Conservation (phyloP, 805 yeast species). For the Candida palmyrensis region DNA sequence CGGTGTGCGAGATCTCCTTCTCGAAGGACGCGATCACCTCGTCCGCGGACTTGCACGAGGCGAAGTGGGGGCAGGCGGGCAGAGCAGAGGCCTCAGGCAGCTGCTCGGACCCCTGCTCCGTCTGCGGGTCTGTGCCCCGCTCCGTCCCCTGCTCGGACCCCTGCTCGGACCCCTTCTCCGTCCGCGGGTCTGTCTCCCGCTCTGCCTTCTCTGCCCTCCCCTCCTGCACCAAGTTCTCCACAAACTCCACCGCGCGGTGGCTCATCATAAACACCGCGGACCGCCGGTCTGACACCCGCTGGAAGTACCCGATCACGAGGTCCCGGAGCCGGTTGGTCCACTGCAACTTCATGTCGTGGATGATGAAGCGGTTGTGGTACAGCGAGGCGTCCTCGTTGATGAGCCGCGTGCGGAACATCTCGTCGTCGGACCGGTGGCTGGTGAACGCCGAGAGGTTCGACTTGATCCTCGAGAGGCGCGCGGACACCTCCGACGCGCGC, state of each 20-base stretch:
- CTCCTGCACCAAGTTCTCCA: constrained; percentile 35
- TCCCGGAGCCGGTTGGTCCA: constrained; percentile 76
- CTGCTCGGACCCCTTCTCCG: constrained; percentile 9
- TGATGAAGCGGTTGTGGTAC: constrained; percentile 64
- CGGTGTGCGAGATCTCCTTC: constrained; percentile 41
- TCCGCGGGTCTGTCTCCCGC: constrained; percentile 5
- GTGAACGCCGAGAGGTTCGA: constrained; percentile 23
- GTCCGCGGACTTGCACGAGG: constrained; percentile 15
- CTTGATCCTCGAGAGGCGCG: constrained; percentile 1
- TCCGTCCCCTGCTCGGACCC: constrained; percentile 12
- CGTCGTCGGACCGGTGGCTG: constrained; percentile 20
- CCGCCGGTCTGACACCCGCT: constrained; percentile 38
- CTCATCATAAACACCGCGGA: constrained; percentile 42
- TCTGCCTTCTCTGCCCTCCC: too few relatives aligned
- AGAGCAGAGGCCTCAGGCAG: too few relatives aligned
- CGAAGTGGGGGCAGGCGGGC: neutral
- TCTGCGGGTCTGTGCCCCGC: constrained; percentile 13
- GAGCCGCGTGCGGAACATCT: constrained; percentile 17
- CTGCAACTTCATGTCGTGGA: constrained; percentile 67
- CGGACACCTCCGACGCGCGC: constrained; percentile 4
- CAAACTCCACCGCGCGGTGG: constrained; percentile 44
- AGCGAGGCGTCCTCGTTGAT: constrained; percentile 20
- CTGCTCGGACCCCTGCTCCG: neutral
- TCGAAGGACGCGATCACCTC: constrained; percentile 46
- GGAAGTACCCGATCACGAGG: constrained; percentile 53